Conservation (phyloP, 2,329 filamentous ascomycete species). For the Macrophomina pseudophaseolina region DNA sequence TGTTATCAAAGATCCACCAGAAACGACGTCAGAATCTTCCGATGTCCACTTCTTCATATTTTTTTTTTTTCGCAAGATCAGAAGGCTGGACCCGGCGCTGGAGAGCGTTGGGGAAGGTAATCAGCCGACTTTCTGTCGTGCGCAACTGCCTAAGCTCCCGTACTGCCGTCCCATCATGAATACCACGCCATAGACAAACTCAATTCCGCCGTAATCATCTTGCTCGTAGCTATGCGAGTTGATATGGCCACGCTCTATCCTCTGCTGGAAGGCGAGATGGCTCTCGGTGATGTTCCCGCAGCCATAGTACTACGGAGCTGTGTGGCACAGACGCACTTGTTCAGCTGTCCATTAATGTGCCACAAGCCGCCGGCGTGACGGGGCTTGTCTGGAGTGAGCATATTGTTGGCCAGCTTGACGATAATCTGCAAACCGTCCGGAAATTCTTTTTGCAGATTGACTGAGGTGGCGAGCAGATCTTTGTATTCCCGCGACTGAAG, state of each 20-base stretch:
- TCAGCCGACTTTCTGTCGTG: background rate
- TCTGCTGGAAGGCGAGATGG: slow-evolving; percentile 56
- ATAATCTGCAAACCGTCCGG: slow-evolving; percentile 62
- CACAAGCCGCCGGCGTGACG: slow-evolving; percentile 59
- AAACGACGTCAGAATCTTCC: background rate
- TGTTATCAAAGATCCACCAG: background rate
- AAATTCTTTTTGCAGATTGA: slow-evolving; percentile 39
- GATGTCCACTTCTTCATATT: background rate
- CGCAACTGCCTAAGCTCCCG: background rate
- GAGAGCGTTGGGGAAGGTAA: background rate
- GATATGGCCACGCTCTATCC: background rate
- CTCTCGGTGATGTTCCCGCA: slow-evolving; percentile 62
- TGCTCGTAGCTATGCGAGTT: background rate
- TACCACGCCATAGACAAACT: background rate
- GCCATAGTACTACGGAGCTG: slow-evolving; percentile 66
- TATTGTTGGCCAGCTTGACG: slow-evolving; percentile 63
- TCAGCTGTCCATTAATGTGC: slow-evolving; percentile 53
- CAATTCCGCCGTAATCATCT: background rate
- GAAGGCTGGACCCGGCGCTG: background rate
- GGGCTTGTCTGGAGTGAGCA: slow-evolving; percentile 62
- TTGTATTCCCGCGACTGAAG: background rate
- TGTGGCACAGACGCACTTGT: slow-evolving; percentile 67
- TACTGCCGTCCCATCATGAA: background rate
- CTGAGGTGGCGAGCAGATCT: background rate
- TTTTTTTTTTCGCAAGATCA: background rate